Evolutionary conservation across 1,284 basidiomycete species (phyloP).

Genomic region (Marasmius tenuissimus): DNA sequence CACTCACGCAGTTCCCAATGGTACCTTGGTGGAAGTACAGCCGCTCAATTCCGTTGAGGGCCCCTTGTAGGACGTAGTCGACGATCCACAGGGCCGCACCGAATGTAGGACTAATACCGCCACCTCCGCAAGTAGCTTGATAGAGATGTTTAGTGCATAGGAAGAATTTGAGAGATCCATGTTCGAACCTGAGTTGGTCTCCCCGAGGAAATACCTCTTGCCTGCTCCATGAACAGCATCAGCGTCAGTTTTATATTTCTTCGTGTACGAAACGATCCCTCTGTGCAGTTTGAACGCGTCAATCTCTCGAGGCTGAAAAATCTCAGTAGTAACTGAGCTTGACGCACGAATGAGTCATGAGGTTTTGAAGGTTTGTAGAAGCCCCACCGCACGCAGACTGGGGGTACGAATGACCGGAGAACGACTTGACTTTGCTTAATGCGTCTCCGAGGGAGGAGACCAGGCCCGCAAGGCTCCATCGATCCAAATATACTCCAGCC

Average conservation of each 20-base stretch:
- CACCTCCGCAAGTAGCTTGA: conserved; percentile 41
- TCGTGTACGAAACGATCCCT: conserved; percentile 38
- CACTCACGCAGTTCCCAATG: conserved; percentile 38
- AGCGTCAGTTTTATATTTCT: conserved; percentile 36
- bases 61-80: conserved; percentile 44
- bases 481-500: conserved; percentile 39
- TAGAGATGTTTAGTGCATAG: conserved; percentile 8
- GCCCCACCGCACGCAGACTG: conserved; percentile 44
- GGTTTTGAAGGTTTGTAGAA: conserved; percentile 34
- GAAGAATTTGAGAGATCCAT: background rate
- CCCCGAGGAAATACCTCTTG: conserved; percentile 41
- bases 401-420: conserved; percentile 44
- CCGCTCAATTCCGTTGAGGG: conserved; percentile 37
- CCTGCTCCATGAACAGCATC: conserved; percentile 32
- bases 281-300: conserved; percentile 16
- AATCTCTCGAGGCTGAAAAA: background rate
- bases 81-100: conserved; percentile 46
- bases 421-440: conserved; percentile 33
- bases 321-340: background rate
- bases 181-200: conserved; percentile 42
- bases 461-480: conserved; percentile 36
- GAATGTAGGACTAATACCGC: conserved; percentile 43
- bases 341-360: conserved; percentile 43
- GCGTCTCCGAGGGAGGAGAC: conserved; percentile 34
- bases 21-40: conserved; percentile 49